phyloP scores from a whole-genome alignment of 768 basidiomycete species.

The Candolleomyces efflorescens region DNA sequence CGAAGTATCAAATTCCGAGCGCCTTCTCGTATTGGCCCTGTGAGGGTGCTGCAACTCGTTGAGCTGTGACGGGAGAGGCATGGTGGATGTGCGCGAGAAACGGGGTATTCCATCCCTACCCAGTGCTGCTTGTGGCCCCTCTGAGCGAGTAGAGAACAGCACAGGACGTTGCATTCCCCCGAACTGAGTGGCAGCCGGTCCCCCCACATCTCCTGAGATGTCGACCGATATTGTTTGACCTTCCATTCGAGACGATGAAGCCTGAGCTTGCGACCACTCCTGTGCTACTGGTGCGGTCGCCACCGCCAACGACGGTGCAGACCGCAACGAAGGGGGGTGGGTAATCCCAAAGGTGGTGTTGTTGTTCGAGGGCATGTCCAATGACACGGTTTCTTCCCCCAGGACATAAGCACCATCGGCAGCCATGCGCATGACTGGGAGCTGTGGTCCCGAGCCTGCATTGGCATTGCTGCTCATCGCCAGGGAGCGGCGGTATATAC shows the following conservation, averaged over 20 bases:
- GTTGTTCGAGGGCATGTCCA: constrained; percentile 37
- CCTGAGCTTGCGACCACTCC: background rate
- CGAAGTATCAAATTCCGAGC: background rate
- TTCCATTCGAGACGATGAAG: constrained; percentile 8
- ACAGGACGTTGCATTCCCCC: constrained; percentile 6
- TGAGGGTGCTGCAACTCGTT: constrained; percentile 69
- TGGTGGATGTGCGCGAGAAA: constrained; percentile 74
- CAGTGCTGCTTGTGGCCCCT: constrained; percentile 35
- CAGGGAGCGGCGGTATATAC: background rate
- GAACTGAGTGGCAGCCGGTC: background rate
- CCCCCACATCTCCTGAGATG: background rate
- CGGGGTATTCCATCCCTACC: constrained; percentile 31
- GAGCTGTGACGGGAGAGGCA: constrained; percentile 79
- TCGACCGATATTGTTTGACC: background rate
- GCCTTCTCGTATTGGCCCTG: constrained; percentile 10
- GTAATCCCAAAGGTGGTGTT: constrained; percentile 59
- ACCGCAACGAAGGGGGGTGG: constrained; percentile 40
- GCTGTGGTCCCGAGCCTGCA: constrained; percentile 16
- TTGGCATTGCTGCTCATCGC: constrained; percentile 2
- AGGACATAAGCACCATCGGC: constrained; percentile 38
- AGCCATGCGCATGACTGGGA: constrained; percentile 52
- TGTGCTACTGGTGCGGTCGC: background rate
- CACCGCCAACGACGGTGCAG: background rate
- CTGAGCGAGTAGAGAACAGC: constrained; percentile 21
- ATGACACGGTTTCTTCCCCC: constrained; percentile 38